A percentile compares a stretch with the other conserved stretches of the same genome.
phyloP scores from a whole-genome alignment of 441 rosid species.

The Syzygium malaccense region DNA sequence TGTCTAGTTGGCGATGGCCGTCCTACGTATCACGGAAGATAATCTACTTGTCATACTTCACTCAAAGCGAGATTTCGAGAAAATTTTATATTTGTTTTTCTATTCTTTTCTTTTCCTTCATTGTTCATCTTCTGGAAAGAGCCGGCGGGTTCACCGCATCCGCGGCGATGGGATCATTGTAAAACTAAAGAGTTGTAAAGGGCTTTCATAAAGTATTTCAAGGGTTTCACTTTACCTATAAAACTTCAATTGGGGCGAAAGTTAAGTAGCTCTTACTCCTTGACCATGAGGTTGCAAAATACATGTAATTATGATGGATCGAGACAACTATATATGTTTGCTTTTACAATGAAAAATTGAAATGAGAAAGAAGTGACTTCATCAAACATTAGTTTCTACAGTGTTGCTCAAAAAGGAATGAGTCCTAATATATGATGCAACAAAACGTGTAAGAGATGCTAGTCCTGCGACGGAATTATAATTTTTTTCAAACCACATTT shows the following conservation, averaged over 20 bases:
- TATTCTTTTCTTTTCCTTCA: neutral
- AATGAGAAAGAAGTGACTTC: neutral
- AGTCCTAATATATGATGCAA: neutral
- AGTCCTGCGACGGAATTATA: neutral
- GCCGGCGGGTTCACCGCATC: fast-evolving
- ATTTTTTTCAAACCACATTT: neutral
- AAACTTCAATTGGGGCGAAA: neutral
- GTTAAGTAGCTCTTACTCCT: neutral
- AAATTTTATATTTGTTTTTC: neutral
- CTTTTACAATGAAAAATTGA: neutral
- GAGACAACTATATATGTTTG: neutral
- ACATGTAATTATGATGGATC: neutral
- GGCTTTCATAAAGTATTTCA: neutral
- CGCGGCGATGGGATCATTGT: neutral
- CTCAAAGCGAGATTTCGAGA: neutral
- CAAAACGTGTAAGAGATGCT: neutral
- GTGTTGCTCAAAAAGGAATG: neutral
- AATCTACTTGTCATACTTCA: neutral
- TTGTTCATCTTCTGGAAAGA: neutral
- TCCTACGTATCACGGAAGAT: fast-evolving
- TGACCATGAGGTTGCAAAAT: neutral
- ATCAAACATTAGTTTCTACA: neutral
- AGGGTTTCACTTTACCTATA: neutral
- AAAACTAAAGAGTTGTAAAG: neutral
- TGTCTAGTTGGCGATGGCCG: fast-evolving